Evolutionary conservation across 2,329 filamentous ascomycete genomes (phyloP), one percentile per base, ranked within the genome.

Genomic region (Claviceps spartinae): DNA sequence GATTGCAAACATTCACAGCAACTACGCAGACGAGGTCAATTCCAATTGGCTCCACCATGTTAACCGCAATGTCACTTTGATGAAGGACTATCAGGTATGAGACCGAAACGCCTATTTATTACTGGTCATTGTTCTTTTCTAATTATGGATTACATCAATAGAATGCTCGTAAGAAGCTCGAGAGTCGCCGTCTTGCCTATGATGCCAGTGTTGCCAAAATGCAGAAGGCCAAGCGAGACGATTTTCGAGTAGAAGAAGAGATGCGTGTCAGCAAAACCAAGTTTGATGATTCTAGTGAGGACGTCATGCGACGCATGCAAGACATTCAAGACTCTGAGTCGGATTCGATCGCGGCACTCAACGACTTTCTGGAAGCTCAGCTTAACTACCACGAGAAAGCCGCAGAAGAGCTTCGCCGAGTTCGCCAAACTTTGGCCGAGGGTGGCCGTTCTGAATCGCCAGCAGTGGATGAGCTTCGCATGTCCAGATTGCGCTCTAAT

Each of bases 41-140:
- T 78, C 81, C 37, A 85, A 79, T 65, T 96, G 91, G 91, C 75
- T 95, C 53, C 89, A 96, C 66, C 89, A 86, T n/a, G 73, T 95
- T 22, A 91, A 97, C 67, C 77, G 89, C 58, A 94, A 86, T 26
- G 69, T 95, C 50, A 83, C 88, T 38, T 93, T 95, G 77, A 91
- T 97, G 88, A 96, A 95, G 67, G 93, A 97, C 64, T 97, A 95
- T 62, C 89, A 96, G 77, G 86, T 91, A 75, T 51, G 77, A 36
- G 22, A 6, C 20, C 20, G 16, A 49, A 9, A 16, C 16, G 3
- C n/a, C 36, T 13, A 26, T 22, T 5, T 36, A 42, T 42, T 16
- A 30, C 50, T 11, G 9, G 30, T 4, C 9, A 36, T 38, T 36
- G 8, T 22, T 22, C n/a, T 24, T 8, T 14, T 37, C 14, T n/a